Evolutionary conservation across 768 basidiomycete genomes (phyloP), one percentile per base, ranked within the genome.

Genomic region (Coprinopsis marcescibilis): DNA sequence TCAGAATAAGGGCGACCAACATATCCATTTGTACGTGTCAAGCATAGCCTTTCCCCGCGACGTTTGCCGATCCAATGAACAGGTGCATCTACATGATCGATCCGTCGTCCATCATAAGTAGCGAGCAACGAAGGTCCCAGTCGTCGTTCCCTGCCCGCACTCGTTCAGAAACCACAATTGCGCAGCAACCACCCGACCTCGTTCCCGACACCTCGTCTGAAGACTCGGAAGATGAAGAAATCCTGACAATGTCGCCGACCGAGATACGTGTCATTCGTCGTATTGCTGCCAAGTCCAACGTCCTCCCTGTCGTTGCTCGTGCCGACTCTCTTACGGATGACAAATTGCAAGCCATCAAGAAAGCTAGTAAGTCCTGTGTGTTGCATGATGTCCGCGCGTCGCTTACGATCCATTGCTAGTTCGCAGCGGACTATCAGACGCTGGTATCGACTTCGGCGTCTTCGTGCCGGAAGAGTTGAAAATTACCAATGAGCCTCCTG

Each of bases 81-180:
- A 89, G 88, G 37, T 89, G 85, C 60, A 86, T 92, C 50, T 91
- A 92, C 64, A 75, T 90, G 77, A 75, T 90, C 57, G 87, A 91
- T 57, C 89, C 89, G 11, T 65, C 76, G 20, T 80, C 84, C 13
- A 76, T 90, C 55, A 72, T 78, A 70, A 74, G 78, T 3, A 64
- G 67, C 26, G 63, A 73, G 43, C 70, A 76, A 33, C 73, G 80
- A 48, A 74, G 72, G 43, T 71, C 70, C 1, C 66, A 69, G 45
- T 70, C 75, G 2, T 65, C 74, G 3, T 57, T 72, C 13, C 80
- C 80, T 7, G 61, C 64, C 27, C 78, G 75, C 58, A 72, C 77
- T 34, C 78, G 75, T 38, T 87, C 86, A n/a, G 81, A 85, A 52
- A 70, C 78, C 27, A 83, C 80, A 1, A 68, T 85, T 43, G 78